Evolutionary conservation across 345 rosid genomes (phyloP), one percentile per base, ranked within the genome.

Genomic region (Rhizophora mangle): DNA sequence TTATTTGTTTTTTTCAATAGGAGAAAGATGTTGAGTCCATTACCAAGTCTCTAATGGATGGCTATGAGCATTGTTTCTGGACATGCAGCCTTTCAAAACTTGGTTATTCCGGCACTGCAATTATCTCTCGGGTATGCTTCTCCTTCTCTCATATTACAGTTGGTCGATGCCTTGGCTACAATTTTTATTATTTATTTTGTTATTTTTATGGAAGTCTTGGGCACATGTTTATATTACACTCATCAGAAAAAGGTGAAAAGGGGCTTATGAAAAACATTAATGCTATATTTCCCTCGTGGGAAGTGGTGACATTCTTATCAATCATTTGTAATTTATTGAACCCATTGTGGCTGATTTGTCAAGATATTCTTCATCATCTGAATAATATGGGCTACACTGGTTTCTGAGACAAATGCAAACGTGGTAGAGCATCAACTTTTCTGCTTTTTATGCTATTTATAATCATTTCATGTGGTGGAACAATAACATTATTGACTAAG

Each of bases 91-190:
- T 74, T 69, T 72, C 96, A 47, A 92, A 86, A 82, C 97, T 95
- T 73, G 99, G 97, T 75, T 95, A 92, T 84, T 88, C 99, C 64
- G 99, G 99, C 66, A 85, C 97, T 31, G 96, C 99, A 20, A 85
- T 95, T 60, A 76, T 95, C 80, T 95, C 99, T 71, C 84, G 96
- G 88, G 99, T 95, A 88, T 64, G 76, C 69, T 39, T 60, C 59
- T 68, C 57, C 34, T 72, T 31, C 31, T 59, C 21, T 29, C 37
- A 52, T 22, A 26, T 18, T 57, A 65, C 53, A 52, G 43, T 62
- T 4, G 4, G 18, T 13, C 15, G 3, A 43, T 13, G 24, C 26
- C 34, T 56, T 6, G 53, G 5, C 31, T 18, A 11, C 55, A 18
- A 24, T 24, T 24, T 34, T 31, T 22, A 15, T 20, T 37, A 19